Percentiles rank a stretch among this genome's conserved stretches.
These are phyloP conservation scores for Perilla frutescens DNA, from an alignment of 257 asterid species.

Conservation along the genomic window DNA sequence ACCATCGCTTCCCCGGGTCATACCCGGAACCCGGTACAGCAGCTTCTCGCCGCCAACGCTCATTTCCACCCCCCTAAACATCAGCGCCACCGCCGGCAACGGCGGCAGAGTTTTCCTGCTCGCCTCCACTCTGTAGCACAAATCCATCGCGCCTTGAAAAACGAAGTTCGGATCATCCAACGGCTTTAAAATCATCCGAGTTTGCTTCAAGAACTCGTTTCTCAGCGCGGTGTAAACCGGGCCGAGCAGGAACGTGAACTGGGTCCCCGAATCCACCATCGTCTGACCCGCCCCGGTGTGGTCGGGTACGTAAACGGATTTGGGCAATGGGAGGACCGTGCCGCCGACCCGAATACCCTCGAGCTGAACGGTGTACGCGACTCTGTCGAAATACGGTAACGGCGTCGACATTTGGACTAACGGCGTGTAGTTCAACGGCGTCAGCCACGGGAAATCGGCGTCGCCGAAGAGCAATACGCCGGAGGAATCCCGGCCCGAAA, in stretches of 20 bases:
- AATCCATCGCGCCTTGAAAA: slow-evolving; percentile 83
- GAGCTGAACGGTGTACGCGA: slow-evolving; percentile 75
- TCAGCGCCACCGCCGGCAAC: slow-evolving; percentile 64
- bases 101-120: slow-evolving; percentile 40
- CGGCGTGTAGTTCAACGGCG: slow-evolving; percentile 66
- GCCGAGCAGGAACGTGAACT: slow-evolving; percentile 69
- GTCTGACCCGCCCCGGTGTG: slow-evolving; percentile 96
- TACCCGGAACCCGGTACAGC: slow-evolving; percentile 63
- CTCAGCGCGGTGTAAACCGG: slow-evolving; percentile 62
- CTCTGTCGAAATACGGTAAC: slow-evolving; percentile 71
- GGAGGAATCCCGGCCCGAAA: slow-evolving; percentile 63
- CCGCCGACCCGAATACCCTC: slow-evolving; percentile 64
- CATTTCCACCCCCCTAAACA: slow-evolving; percentile 82
- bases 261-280: slow-evolving; percentile 92
- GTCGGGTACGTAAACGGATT: slow-evolving; percentile 59
- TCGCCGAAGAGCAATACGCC: slow-evolving; percentile 71
- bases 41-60: slow-evolving; percentile 69
- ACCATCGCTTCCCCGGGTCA: slow-evolving; percentile 53
- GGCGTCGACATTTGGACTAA: slow-evolving; percentile 55
- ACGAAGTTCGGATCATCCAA: slow-evolving; percentile 62
- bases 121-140: slow-evolving; percentile 62
- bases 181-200: slow-evolving; percentile 46
- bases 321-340: slow-evolving; percentile 54
- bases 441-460: slow-evolving; percentile 58
- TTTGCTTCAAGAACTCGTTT: slow-evolving; percentile 62